phyloP scores from a whole-genome alignment of 495 filamentous ascomycete species.

The Letharia lupina region DNA sequence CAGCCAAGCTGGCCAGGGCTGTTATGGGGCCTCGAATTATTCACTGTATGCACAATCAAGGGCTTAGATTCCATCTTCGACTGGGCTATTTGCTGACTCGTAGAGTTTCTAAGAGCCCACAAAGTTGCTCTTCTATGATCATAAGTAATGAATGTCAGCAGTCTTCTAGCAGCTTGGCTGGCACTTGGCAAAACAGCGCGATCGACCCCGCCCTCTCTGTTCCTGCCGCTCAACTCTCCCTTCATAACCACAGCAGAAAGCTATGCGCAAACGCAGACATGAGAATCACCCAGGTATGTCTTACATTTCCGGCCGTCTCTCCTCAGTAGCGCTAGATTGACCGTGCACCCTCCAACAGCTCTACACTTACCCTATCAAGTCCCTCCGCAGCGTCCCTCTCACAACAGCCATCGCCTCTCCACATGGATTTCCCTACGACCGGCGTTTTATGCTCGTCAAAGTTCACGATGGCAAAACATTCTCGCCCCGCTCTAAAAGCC shows the following conservation, averaged over 20 bases:
- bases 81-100: too few relatives aligned
- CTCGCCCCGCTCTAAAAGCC: constrained; percentile 10
- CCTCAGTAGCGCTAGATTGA: not conserved
- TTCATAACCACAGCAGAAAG: not conserved
- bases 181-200: not conserved
- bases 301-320: not conserved
- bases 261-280: constrained; percentile 16
- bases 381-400: constrained; percentile 57
- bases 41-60: too few relatives aligned
- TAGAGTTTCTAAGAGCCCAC: too few relatives aligned
- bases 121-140: too few relatives aligned
- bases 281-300: constrained; percentile 40
- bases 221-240: too few relatives aligned
- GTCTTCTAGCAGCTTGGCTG: too few relatives aligned
- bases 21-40: too few relatives aligned
- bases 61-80: too few relatives aligned
- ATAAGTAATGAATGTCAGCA: too few relatives aligned
- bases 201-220: too few relatives aligned
- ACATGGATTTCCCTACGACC: constrained; percentile 68
- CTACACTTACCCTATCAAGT: constrained; percentile 86
- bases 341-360: constrained; percentile 41
- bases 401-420: constrained; percentile 46
- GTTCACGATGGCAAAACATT: constrained; percentile 31
- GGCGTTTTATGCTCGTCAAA: constrained; percentile 69
- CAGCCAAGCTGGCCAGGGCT: too few relatives aligned